phyloP scores from a whole-genome alignment of 2,329 filamentous ascomycete genomes.

The Xylariaceae sp. region DNA sequence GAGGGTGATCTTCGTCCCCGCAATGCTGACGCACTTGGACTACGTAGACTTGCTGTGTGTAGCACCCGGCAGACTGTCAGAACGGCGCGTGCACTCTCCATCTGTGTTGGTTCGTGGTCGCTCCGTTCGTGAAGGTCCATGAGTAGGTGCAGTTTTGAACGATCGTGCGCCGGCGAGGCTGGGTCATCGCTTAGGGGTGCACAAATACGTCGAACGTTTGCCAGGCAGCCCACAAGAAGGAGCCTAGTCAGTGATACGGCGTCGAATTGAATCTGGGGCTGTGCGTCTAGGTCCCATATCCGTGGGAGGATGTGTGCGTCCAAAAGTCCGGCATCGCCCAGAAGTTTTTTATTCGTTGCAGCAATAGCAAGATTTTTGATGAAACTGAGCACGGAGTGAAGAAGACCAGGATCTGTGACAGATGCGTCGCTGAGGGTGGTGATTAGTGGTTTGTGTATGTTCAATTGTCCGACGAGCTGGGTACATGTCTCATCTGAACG shows the following conservation, averaged over 20 bases:
- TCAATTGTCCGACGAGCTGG: slow-evolving; percentile 45
- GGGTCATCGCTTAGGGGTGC: slow-evolving; percentile 35
- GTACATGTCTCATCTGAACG: slow-evolving; percentile 53
- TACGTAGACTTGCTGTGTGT: slow-evolving; percentile 37
- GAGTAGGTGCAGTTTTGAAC: slow-evolving; percentile 36
- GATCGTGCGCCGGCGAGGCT: slow-evolving; percentile 17
- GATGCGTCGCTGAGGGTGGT: slow-evolving; percentile 39
- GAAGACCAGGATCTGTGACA: slow-evolving; percentile 44
- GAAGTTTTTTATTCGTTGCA: slow-evolving; percentile 46
- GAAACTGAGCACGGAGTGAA: slow-evolving; percentile 56
- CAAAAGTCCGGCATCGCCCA: slow-evolving; percentile 46
- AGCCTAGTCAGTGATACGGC: slow-evolving; percentile 56
- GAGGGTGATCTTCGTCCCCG: not conserved
- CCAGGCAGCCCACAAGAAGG: slow-evolving; percentile 49
- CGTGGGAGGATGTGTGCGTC: slow-evolving; percentile 44
- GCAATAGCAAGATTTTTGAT: slow-evolving; percentile 64
- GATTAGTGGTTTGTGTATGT: slow-evolving; percentile 43
- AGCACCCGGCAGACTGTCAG: slow-evolving; percentile 51
- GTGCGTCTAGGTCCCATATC: slow-evolving; percentile 49
- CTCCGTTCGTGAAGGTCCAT: slow-evolving; percentile 39
- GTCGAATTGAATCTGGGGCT: slow-evolving; percentile 57
- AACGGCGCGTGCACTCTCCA: slow-evolving; percentile 55
- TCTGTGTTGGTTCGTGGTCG: slow-evolving; percentile 52
- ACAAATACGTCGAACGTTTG: slow-evolving; percentile 51
- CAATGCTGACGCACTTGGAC: slow-evolving; percentile 19